phyloP scores from a whole-genome alignment of 2,329 filamentous ascomycete species.

The Neonectria hederae region DNA sequence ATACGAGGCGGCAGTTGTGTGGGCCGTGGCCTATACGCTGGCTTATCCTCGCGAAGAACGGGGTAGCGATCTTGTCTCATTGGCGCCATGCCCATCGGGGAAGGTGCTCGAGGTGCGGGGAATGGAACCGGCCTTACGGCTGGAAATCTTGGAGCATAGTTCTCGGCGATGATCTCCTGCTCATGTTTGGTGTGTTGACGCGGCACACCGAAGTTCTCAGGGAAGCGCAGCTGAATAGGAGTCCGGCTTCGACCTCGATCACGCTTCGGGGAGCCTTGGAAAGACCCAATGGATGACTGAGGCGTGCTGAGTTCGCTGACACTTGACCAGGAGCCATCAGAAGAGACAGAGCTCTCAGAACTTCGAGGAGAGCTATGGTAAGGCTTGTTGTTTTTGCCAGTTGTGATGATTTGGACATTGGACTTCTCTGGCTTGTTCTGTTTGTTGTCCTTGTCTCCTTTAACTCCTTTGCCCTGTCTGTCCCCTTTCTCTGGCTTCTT shows the following conservation, averaged over 20 bases:
- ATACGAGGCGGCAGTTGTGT: conserved; percentile 29
- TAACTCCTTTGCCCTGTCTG: not conserved
- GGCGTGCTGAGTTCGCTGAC: conserved; percentile 30
- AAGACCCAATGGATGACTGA: conserved; percentile 30
- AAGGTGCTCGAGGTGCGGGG: not conserved
- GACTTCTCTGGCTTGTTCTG: not conserved
- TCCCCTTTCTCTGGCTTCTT: not conserved
- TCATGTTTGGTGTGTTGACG: conserved; percentile 4
- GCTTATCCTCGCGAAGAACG: conserved; percentile 17
- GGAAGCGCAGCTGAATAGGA: conserved; percentile 21
- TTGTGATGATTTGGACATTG: not conserved
- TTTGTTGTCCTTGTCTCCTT: not conserved
- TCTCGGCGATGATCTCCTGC: not conserved
- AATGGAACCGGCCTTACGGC: not conserved
- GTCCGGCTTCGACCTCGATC: conserved; percentile 21
- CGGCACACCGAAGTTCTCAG: conserved; percentile 27
- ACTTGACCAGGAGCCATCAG: conserved; percentile 9
- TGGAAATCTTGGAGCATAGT: not conserved
- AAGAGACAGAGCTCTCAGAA: conserved; percentile 30
- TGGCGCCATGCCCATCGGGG: not conserved
- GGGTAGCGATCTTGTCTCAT: conserved; percentile 14
- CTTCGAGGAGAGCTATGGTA: conserved; percentile 10
- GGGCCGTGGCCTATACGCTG: conserved; percentile 11
- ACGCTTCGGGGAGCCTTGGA: conserved; percentile 19
- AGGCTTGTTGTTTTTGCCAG: not conserved